These are phyloP conservation scores for Pichia pseudocactophila DNA, from an alignment of 805 yeast species.

Conservation along the genomic window DNA sequence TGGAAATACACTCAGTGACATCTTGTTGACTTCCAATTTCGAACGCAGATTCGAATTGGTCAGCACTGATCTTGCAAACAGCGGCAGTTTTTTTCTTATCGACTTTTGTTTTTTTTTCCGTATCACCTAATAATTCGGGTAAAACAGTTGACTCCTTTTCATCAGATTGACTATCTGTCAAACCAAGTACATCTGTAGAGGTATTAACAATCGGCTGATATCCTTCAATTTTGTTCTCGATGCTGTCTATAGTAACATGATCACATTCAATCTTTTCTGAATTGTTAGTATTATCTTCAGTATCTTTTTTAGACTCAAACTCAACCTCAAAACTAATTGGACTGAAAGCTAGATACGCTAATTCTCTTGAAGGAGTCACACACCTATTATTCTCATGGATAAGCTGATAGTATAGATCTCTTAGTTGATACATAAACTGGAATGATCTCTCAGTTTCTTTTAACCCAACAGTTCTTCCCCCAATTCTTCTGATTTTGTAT, in stretches of 20 bases:
- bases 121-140: slow-evolving; percentile 1
- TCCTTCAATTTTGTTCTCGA: neutral
- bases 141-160: too few relatives aligned
- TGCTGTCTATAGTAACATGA: neutral
- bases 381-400: slow-evolving; percentile 52
- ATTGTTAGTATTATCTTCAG: neutral
- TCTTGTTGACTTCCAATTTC: slow-evolving; percentile 92
- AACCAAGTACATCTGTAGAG: slow-evolving; percentile 1
- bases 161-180: too few relatives aligned
- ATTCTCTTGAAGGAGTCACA: slow-evolving; percentile 72
- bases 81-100: slow-evolving; percentile 17
- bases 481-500: slow-evolving; percentile 55
- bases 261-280: neutral
- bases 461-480: slow-evolving; percentile 77
- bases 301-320: slow-evolving; percentile 8
- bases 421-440: slow-evolving; percentile 68
- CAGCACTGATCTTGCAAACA: slow-evolving; percentile 37
- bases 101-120: neutral
- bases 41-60: slow-evolving; percentile 64
- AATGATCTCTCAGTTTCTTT: slow-evolving; percentile 73
- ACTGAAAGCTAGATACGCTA: slow-evolving; percentile 81
- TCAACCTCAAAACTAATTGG: slow-evolving; percentile 57
- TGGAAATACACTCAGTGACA: slow-evolving; percentile 94
- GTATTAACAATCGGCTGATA: neutral
- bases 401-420: slow-evolving; percentile 62